Evolutionary conservation across 441 rosid species (phyloP).

Genomic region (Hura crepitans): DNA sequence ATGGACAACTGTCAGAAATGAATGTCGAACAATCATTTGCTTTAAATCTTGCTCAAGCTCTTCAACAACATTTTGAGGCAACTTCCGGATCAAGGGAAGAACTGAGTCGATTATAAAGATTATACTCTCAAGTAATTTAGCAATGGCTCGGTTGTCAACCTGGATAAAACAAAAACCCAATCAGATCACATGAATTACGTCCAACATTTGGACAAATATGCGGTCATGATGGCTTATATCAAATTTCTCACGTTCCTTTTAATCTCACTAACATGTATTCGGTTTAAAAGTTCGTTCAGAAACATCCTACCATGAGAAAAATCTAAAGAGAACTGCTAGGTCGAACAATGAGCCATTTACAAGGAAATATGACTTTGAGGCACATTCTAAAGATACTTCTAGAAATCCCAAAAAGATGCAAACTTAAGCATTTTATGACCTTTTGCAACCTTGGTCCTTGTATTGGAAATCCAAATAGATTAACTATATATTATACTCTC

Average conservation of each 20-base stretch:
- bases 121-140: constrained; percentile 91
- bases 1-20: constrained; percentile 96
- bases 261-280: not conserved
- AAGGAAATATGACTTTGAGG: not conserved
- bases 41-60: constrained; percentile 97
- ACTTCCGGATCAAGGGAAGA: constrained; percentile 78
- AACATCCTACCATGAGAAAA: not conserved
- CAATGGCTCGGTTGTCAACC: constrained; percentile 85
- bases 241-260: not conserved
- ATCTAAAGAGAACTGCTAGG: not conserved
- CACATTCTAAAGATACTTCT: not conserved
- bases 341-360: not conserved
- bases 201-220: not conserved
- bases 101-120: constrained; percentile 85
- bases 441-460: not conserved
- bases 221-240: not conserved
- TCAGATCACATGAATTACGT: constrained; percentile 23
- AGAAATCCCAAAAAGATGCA: not conserved
- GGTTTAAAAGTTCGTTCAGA: not conserved
- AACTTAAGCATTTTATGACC: not conserved
- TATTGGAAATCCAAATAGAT: not conserved
- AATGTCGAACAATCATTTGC: constrained; percentile 93
- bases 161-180: constrained; percentile 38
- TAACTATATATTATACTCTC: not conserved
- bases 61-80: constrained; percentile 69